phyloP scores from a whole-genome alignment of 371 early-diverging fungal species.

The Syncephalastrum monosporum region DNA sequence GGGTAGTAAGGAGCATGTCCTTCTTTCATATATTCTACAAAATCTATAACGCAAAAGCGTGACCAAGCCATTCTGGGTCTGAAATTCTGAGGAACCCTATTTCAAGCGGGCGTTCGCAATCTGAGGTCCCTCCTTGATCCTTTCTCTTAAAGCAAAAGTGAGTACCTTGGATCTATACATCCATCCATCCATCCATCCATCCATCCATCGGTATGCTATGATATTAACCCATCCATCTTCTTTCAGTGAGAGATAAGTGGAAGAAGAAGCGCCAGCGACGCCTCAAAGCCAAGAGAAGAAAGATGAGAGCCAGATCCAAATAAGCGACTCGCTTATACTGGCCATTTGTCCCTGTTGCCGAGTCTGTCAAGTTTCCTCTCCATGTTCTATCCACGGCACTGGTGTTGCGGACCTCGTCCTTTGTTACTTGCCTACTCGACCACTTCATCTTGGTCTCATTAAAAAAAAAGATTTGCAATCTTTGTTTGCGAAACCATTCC shows the following conservation, averaged over 20 bases:
- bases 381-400: not conserved
- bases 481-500: not conserved
- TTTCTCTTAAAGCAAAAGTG: slow-evolving; percentile 15
- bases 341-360: no score
- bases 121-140: slow-evolving; percentile 1
- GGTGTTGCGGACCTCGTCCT: slow-evolving; percentile 2
- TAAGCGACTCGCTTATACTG: slow-evolving; percentile 15
- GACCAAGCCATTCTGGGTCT: not conserved
- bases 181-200: slow-evolving; percentile 19
- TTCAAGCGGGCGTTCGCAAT: not conserved
- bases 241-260: slow-evolving; percentile 41
- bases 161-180: slow-evolving; percentile 1
- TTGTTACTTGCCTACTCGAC: slow-evolving; percentile 2
- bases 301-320: slow-evolving; percentile 40
- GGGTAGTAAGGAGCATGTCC: no score
- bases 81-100: not conserved
- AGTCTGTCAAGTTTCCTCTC: no score
- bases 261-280: slow-evolving; percentile 40
- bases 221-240: slow-evolving; percentile 5
- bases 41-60: not conserved
- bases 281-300: slow-evolving; percentile 42
- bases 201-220: slow-evolving; percentile 8
- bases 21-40: no score
- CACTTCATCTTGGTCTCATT: slow-evolving; percentile 1
- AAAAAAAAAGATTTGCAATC: not conserved